Percentiles rank a stretch among this genome's conserved stretches.
These are phyloP conservation scores for Xylaria sp. DNA, from an alignment of 2,329 filamentous ascomycete species.

Conservation along the genomic window DNA sequence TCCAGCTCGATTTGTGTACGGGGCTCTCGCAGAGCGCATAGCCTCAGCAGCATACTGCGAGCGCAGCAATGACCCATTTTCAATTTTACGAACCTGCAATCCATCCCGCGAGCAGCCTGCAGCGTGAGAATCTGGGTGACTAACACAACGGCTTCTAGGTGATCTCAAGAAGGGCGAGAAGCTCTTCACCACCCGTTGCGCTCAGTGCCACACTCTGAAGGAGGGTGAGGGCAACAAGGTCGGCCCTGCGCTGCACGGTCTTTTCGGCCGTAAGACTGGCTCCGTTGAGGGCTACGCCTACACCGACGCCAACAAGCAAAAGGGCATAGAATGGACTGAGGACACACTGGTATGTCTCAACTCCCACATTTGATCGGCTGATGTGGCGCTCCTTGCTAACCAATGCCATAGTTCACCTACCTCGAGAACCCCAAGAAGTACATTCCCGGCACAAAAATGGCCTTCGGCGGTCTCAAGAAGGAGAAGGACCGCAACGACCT, in stretches of 20 bases:
- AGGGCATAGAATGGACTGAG: slow-evolving; percentile 89
- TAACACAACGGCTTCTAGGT: slow-evolving; percentile 61
- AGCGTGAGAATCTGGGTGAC: slow-evolving; percentile 18
- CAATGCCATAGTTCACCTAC: slow-evolving; percentile 76
- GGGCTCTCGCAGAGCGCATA: not conserved
- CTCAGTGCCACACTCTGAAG: slow-evolving; percentile 97
- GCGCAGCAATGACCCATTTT: not conserved
- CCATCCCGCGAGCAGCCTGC: not conserved
- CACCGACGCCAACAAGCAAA: slow-evolving; percentile 99
- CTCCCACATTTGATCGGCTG: not conserved
- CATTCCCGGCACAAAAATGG: slow-evolving; percentile 99
- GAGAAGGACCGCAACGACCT: slow-evolving; percentile 98
- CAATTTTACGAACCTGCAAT: not conserved
- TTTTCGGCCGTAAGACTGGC: slow-evolving; percentile 96
- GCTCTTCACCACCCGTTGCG: slow-evolving; percentile 99
- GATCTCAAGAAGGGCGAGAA: slow-evolving; percentile 95
- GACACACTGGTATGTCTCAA: slow-evolving; percentile 72
- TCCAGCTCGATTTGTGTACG: not conserved
- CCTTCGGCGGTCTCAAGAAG: slow-evolving; percentile 99
- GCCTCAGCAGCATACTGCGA: not conserved
- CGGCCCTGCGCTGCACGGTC: slow-evolving; percentile 93
- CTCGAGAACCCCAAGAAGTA: slow-evolving; percentile 99
- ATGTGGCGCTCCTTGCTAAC: not conserved
- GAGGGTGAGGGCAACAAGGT: slow-evolving; percentile 94
- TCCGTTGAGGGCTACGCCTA: slow-evolving; percentile 92